Evolutionary conservation across 1,284 basidiomycete genomes (phyloP).

Genomic region (Marasmius fiardii): DNA sequence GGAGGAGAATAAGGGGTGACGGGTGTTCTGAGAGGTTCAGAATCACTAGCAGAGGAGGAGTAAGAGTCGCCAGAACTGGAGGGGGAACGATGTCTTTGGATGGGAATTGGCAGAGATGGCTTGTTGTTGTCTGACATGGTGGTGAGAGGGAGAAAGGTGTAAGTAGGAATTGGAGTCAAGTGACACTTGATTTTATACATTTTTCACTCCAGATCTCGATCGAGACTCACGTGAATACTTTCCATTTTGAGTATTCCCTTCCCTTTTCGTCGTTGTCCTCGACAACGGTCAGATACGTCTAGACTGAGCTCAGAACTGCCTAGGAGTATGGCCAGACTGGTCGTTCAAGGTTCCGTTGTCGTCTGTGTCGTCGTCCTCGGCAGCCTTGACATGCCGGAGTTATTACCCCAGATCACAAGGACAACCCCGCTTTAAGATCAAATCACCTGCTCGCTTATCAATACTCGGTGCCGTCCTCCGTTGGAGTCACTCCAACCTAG

Average conservation of each 20-base stretch:
- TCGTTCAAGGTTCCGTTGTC: no score
- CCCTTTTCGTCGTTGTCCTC: no score
- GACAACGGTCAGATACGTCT: no score
- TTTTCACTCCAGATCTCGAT: not conserved
- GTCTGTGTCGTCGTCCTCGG: not conserved
- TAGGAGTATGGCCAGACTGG: no score
- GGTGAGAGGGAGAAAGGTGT: not conserved
- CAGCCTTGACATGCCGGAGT: not conserved
- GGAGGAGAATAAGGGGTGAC: conserved; percentile 30
- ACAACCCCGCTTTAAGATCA: no score
- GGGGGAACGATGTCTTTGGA: conserved; percentile 46
- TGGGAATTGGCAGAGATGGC: conserved; percentile 68
- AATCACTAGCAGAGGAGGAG: conserved; percentile 45
- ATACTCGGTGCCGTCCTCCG: no score
- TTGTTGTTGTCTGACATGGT: conserved; percentile 31
- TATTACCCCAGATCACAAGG: no score
- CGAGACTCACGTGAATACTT: not conserved
- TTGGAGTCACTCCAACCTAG: no score
- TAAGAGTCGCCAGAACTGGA: conserved; percentile 59
- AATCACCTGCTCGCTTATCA: no score
- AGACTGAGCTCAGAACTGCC: no score
- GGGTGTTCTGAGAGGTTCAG: conserved; percentile 45
- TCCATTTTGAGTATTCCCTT: no score
- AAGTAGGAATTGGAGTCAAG: not conserved
- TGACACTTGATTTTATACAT: not conserved